These are phyloP conservation scores for Fusarium phyllophilum DNA, from an alignment of 2,329 filamentous ascomycete species.

Conservation along the genomic window DNA sequence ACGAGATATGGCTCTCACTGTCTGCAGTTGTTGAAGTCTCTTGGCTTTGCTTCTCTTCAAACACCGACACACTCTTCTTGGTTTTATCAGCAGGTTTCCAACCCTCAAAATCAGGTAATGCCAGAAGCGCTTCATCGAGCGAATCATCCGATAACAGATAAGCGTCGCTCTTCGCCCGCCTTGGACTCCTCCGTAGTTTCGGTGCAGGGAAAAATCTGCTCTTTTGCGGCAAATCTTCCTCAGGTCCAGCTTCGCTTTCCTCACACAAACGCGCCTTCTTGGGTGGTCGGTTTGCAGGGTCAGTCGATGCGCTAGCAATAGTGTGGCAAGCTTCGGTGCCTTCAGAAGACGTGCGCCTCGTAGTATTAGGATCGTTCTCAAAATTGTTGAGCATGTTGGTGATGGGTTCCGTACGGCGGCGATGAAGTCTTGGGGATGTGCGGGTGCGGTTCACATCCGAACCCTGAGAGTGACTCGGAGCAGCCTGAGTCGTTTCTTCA, in stretches of 20 bases:
- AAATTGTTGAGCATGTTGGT: slow-evolving; percentile 54
- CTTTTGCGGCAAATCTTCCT: slow-evolving; percentile 52
- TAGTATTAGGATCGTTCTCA: slow-evolving; percentile 29
- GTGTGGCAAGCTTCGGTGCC: slow-evolving; percentile 17
- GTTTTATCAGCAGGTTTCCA: slow-evolving; percentile 55
- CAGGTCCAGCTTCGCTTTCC: slow-evolving; percentile 54
- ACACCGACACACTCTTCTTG: slow-evolving; percentile 55
- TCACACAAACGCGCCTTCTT: slow-evolving; percentile 68
- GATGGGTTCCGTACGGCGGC: slow-evolving; percentile 64
- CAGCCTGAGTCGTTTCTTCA: slow-evolving; percentile 47
- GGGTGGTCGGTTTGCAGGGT: slow-evolving; percentile 54
- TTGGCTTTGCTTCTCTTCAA: slow-evolving; percentile 53
- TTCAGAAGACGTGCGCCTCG: slow-evolving; percentile 26
- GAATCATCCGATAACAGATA: slow-evolving; percentile 67
- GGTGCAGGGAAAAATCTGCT: slow-evolving; percentile 65
- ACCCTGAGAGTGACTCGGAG: slow-evolving; percentile 17
- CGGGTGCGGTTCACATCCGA: slow-evolving; percentile 36
- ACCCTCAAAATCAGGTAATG: slow-evolving; percentile 62
- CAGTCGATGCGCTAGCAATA: slow-evolving; percentile 24
- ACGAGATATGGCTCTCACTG: slow-evolving; percentile 39
- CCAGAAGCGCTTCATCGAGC: slow-evolving; percentile 63
- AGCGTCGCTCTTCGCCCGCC: slow-evolving; percentile 51
- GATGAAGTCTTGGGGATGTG: slow-evolving; percentile 54
- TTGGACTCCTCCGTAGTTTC: slow-evolving; percentile 42
- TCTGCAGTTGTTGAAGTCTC: slow-evolving; percentile 30